Evolutionary conservation across 2,329 filamentous ascomycete genomes (phyloP).

Genomic region (Alternaria longipes): DNA sequence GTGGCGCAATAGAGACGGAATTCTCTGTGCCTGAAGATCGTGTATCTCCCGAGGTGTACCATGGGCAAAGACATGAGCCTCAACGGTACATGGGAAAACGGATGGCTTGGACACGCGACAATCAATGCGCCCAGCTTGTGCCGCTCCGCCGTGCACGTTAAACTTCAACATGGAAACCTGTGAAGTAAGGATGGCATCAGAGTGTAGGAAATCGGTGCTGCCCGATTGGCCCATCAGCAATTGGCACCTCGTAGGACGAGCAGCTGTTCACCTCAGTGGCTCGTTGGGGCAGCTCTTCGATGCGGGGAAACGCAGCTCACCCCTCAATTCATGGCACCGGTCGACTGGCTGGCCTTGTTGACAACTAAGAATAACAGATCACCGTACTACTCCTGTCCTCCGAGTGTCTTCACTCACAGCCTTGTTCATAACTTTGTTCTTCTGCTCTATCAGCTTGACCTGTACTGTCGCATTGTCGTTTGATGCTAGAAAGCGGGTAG

Average conservation of each 20-base stretch:
- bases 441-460: slow-evolving; percentile 2
- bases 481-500: slow-evolving; percentile 8
- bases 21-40: slow-evolving; percentile 25
- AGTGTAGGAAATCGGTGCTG: slow-evolving; percentile 14
- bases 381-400: slow-evolving; percentile 8
- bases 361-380: slow-evolving; percentile 15
- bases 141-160: slow-evolving; percentile 10
- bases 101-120: slow-evolving; percentile 17
- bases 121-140: slow-evolving; percentile 3
- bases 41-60: background rate
- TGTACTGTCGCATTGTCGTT: slow-evolving; percentile 8
- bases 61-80: background rate
- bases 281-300: slow-evolving; percentile 30
- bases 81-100: background rate
- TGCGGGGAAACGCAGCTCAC: slow-evolving; percentile 36
- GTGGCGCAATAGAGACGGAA: slow-evolving; percentile 13
- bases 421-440: slow-evolving; percentile 15
- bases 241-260: slow-evolving; percentile 15
- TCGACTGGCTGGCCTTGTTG: slow-evolving; percentile 25
- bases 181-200: slow-evolving; percentile 16
- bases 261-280: slow-evolving; percentile 25
- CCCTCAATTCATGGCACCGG: slow-evolving; percentile 34
- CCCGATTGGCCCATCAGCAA: slow-evolving; percentile 29
- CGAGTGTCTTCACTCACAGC: slow-evolving; percentile 16
- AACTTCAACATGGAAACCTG: background rate